phyloP scores from a whole-genome alignment of 805 yeast genomes.

The Wickerhamomyces alni region DNA sequence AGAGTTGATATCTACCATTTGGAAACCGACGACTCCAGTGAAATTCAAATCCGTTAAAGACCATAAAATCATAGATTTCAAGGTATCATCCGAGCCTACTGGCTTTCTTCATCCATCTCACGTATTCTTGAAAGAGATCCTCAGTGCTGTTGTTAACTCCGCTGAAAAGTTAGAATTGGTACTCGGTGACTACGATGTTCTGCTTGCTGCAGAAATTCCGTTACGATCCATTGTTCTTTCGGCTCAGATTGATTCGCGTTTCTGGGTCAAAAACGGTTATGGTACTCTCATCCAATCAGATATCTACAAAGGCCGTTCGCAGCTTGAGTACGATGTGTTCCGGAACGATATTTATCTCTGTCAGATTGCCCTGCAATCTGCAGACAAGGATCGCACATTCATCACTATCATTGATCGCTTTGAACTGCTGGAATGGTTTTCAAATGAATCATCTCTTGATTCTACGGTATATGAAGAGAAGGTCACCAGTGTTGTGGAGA shows the following conservation, averaged over 20 bases:
- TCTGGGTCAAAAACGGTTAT: constrained; percentile 72
- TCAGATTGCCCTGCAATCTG: constrained; percentile 53
- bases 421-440: constrained; percentile 49
- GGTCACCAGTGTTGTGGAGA: constrained; percentile 65
- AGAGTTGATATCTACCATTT: no score
- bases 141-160: neutral
- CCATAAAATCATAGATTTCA: constrained; percentile 27
- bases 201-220: constrained; percentile 48
- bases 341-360: constrained; percentile 68
- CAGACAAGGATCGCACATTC: constrained; percentile 51
- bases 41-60: constrained; percentile 18
- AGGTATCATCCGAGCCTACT: constrained; percentile 43
- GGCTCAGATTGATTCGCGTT: constrained; percentile 55
- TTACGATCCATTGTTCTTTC: constrained; percentile 55
- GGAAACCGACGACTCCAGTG: no score
- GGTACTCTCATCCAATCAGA: constrained; percentile 45
- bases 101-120: constrained; percentile 59
- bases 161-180: constrained; percentile 1
- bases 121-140: constrained; percentile 39
- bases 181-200: constrained; percentile 29
- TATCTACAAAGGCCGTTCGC: constrained; percentile 37
- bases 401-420: constrained; percentile 49
- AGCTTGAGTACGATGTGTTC: constrained; percentile 48
- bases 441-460: constrained; percentile 24
- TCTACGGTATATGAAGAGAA: constrained; percentile 44